Conservation (phyloP, 1,284 basidiomycete species). For the Marasmius fiardii region DNA sequence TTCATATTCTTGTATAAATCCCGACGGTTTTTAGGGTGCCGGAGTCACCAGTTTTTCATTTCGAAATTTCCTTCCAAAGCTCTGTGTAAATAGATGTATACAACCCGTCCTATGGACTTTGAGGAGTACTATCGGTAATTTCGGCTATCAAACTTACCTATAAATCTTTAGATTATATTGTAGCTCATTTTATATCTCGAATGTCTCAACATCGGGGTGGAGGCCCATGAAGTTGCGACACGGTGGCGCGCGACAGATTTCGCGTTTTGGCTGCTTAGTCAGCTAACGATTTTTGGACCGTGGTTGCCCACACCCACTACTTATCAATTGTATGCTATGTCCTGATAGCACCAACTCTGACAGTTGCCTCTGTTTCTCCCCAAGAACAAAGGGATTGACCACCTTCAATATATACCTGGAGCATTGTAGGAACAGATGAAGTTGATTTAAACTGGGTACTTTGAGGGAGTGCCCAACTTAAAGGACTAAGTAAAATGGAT, state of each 20-base stretch:
- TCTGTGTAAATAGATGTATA: neutral
- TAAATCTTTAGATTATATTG: neutral
- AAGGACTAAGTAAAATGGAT: too few relatives aligned
- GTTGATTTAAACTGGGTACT: too few relatives aligned
- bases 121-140: neutral
- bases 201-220: too few relatives aligned
- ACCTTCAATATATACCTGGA: too few relatives aligned
- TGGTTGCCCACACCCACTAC: neutral
- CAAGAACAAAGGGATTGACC: too few relatives aligned
- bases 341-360: too few relatives aligned
- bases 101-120: neutral
- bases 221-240: neutral
- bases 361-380: too few relatives aligned
- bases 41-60: neutral
- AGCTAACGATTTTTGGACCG: constrained; percentile 4
- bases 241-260: neutral
- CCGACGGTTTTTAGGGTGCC: neutral
- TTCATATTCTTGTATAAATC: neutral
- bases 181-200: neutral
- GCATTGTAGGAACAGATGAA: too few relatives aligned
- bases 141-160: too few relatives aligned
- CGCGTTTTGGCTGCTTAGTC: constrained; percentile 6
- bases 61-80: neutral
- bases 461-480: too few relatives aligned
- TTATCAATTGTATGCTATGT: too few relatives aligned